phyloP scores from a whole-genome alignment of 352 stramenopile genomes.

The Phytopythium boreale region DNA sequence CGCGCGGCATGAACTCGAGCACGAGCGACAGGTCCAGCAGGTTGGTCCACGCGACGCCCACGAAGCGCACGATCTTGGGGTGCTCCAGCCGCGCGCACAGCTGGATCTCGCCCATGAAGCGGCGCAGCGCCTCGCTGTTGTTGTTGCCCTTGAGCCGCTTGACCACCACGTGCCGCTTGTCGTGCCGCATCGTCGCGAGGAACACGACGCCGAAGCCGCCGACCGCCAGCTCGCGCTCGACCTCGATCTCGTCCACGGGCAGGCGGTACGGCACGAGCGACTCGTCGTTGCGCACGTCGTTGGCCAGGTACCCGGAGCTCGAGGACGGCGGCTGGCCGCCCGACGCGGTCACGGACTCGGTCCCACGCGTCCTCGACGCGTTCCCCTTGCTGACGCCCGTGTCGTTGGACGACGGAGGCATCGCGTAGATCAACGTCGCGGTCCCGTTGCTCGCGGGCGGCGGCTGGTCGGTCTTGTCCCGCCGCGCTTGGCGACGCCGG shows the following conservation, averaged over 20 bases:
- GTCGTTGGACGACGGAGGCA: neutral
- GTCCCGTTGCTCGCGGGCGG: neutral
- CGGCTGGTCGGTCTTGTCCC: neutral
- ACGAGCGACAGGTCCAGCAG: conserved; percentile 36
- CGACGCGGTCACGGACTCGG: conserved; percentile 10
- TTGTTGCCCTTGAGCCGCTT: conserved; percentile 33
- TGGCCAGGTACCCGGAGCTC: conserved; percentile 26
- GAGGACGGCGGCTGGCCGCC: conserved; percentile 20
- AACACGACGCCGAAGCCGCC: conserved; percentile 67
- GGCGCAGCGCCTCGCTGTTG: conserved; percentile 16
- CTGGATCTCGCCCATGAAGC: conserved; percentile 55
- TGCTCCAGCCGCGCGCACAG: conserved; percentile 38
- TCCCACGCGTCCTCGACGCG: neutral
- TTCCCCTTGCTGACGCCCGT: neutral
- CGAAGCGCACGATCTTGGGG: conserved; percentile 43
- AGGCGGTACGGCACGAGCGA: conserved; percentile 48
- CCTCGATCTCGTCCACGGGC: conserved; percentile 41
- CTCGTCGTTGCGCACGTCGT: conserved; percentile 71
- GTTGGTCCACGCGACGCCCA: conserved; percentile 41
- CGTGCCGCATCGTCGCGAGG: conserved; percentile 24
- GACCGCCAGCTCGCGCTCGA: conserved; percentile 35
- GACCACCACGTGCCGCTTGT: conserved; percentile 2
- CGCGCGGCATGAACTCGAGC: conserved; percentile 38
- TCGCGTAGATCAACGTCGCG: neutral
- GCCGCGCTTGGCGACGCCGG: conserved; percentile 12